These are phyloP conservation scores for Clathrospora elynae DNA, from an alignment of 2,329 filamentous ascomycete species.

Conservation along the genomic window DNA sequence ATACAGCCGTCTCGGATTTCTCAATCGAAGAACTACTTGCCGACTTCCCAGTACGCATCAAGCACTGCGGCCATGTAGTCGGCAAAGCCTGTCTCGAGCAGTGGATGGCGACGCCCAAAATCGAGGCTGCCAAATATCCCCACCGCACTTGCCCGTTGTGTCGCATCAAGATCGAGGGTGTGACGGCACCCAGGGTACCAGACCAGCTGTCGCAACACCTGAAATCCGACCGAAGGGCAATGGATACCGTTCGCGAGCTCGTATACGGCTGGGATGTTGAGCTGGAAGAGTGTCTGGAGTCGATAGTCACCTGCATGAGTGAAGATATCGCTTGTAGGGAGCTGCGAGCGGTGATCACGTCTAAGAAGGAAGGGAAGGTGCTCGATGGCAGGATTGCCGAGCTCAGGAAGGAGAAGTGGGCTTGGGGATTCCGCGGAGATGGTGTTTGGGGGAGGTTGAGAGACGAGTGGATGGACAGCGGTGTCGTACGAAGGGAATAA, in stretches of 20 bases:
- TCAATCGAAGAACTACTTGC: constrained; percentile 18
- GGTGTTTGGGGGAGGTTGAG: constrained; percentile 16
- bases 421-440: constrained; percentile 25
- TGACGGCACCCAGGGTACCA: constrained; percentile 2
- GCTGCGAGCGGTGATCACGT: constrained; percentile 11
- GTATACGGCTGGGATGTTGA: constrained; percentile 16
- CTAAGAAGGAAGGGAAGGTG: constrained; percentile 1
- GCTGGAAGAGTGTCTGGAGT: constrained; percentile 15
- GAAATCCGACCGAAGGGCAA: constrained; percentile 7
- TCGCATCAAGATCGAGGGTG: constrained; percentile 23
- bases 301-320: constrained; percentile 21
- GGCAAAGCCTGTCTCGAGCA: constrained; percentile 31
- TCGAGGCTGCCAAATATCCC: constrained; percentile 27
- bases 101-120: constrained; percentile 31
- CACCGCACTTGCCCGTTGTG: constrained; percentile 30
- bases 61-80: constrained; percentile 32
- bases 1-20: constrained; percentile 17
- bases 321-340: constrained; percentile 26
- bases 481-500: constrained; percentile 9
- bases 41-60: constrained; percentile 34
- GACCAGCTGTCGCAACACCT: constrained; percentile 10
- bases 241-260: constrained; percentile 10
- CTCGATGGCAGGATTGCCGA: constrained; percentile 11
- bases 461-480: constrained; percentile 24
- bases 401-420: constrained; percentile 19